A percentile compares a stretch with the other conserved stretches of the same genome.
Evolutionary conservation across 352 stramenopile species (phyloP).

Genomic region (Phytophthora hibernalis): DNA sequence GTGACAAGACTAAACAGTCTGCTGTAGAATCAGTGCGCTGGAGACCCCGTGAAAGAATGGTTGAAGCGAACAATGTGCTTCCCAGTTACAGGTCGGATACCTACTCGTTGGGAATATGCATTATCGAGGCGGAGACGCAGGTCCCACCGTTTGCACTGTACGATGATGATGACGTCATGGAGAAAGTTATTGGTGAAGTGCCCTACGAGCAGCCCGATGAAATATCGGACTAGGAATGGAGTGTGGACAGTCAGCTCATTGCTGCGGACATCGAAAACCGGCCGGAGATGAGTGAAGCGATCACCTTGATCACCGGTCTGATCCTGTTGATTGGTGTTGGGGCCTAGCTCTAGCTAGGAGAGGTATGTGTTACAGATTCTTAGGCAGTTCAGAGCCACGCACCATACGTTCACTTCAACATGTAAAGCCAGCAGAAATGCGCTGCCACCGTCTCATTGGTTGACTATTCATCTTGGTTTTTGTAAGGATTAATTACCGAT

Average conservation of each 20-base stretch:
- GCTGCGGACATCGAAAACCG: background rate
- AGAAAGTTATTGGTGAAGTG: slow-evolving; percentile 4
- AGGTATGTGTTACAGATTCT: background rate
- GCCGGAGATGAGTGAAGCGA: background rate
- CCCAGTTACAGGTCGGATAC: slow-evolving; percentile 27
- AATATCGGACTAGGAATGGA: slow-evolving; percentile 21
- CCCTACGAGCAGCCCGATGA: slow-evolving; percentile 10
- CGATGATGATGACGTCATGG: slow-evolving; percentile 11
- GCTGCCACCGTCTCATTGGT: slow-evolving; percentile 25
- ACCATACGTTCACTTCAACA: background rate
- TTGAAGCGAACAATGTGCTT: background rate
- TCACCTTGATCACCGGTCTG: slow-evolving; percentile 1
- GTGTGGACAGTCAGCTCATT: slow-evolving; percentile 1
- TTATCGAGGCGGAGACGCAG: slow-evolving; percentile 34
- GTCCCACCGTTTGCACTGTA: slow-evolving; percentile 17
- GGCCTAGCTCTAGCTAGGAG: background rate
- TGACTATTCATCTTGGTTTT: background rate
- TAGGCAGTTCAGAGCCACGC: no score
- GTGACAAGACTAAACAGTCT: slow-evolving; percentile 1
- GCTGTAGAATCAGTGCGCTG: slow-evolving; percentile 23
- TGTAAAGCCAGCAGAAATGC: slow-evolving; percentile 5
- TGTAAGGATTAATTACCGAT: background rate
- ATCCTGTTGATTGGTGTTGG: background rate
- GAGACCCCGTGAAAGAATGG: slow-evolving; percentile 29
- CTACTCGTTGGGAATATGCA: slow-evolving; percentile 41